phyloP scores from a whole-genome alignment of 108 stramenopile genomes.

The Poteriospumella lacustris region DNA sequence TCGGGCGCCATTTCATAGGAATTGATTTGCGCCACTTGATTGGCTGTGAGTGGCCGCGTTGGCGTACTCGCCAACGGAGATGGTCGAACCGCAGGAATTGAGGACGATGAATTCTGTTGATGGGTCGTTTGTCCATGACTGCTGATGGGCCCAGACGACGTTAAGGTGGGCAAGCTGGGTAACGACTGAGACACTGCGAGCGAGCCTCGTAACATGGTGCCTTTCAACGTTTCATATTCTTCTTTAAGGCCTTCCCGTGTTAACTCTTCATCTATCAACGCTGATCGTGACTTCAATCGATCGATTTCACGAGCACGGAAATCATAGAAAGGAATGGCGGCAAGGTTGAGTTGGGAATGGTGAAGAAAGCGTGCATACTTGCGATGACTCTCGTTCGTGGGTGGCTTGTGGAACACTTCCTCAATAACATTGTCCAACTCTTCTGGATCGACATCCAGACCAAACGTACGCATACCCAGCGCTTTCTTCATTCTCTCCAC shows the following conservation, averaged over 20 bases:
- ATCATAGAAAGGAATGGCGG: not conserved
- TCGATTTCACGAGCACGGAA: not conserved
- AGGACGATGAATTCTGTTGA: no score
- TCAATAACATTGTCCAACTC: not conserved
- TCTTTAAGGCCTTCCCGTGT: not conserved
- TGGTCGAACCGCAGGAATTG: not conserved
- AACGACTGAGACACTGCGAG: not conserved
- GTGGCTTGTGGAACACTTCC: not conserved
- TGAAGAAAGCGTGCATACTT: constrained; percentile 12
- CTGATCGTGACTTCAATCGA: not conserved
- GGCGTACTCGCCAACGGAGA: not conserved
- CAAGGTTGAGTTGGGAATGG: not conserved
- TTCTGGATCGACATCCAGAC: not conserved
- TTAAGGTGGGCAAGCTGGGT: not conserved
- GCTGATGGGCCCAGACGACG: no score
- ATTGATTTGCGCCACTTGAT: no score
- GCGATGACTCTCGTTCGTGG: not conserved
- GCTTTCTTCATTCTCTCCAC: not conserved
- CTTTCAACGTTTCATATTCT: no score
- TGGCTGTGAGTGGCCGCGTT: no score
- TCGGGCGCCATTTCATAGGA: no score
- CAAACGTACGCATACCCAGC: not conserved
- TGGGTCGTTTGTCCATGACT: no score
- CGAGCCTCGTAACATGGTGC: no score
- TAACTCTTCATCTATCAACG: constrained; percentile 2